Conservation (phyloP, 108 stramenopile species). For the Nitzschia palea region DNA sequence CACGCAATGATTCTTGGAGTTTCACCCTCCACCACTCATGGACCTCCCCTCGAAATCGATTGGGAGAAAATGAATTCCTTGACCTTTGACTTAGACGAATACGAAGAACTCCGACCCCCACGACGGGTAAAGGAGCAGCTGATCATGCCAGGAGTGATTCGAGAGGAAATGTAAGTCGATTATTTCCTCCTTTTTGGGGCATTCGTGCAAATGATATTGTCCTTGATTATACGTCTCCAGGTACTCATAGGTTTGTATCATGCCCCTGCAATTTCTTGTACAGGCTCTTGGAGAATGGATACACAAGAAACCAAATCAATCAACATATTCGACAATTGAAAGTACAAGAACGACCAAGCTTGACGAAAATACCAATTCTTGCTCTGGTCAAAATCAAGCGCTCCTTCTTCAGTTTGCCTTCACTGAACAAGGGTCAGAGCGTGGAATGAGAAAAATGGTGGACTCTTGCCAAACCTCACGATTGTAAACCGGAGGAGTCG, state of each 20-base stretch:
- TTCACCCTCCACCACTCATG: conserved; percentile 1
- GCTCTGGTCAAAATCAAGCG: conserved; percentile 7
- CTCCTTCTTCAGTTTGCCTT: neutral
- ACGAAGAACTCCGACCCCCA: conserved; percentile 10
- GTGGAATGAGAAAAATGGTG: no score
- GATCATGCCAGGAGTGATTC: conserved; percentile 11
- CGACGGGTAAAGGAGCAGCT: conserved; percentile 14
- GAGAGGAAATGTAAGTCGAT: conserved; percentile 18
- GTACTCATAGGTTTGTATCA: no score
- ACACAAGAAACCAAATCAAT: conserved; percentile 12
- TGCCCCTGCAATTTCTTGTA: neutral
- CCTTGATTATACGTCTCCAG: no score
- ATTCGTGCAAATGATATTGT: no score
- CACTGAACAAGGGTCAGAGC: no score
- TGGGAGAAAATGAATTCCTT: conserved; percentile 1
- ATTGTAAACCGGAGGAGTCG: no score
- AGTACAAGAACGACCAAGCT: neutral
- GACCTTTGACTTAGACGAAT: conserved; percentile 8
- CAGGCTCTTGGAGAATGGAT: conserved; percentile 21
- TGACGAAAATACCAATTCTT: neutral
- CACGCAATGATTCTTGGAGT: conserved; percentile 18
- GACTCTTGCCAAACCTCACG: no score
- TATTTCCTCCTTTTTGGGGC: no score
- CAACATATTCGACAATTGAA: conserved; percentile 9
- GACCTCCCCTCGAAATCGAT: conserved; percentile 21